Evolutionary conservation across 495 filamentous ascomycete genomes (phyloP), one percentile per base, ranked within the genome.

Genomic region (Trichoderma orchidacearum): DNA sequence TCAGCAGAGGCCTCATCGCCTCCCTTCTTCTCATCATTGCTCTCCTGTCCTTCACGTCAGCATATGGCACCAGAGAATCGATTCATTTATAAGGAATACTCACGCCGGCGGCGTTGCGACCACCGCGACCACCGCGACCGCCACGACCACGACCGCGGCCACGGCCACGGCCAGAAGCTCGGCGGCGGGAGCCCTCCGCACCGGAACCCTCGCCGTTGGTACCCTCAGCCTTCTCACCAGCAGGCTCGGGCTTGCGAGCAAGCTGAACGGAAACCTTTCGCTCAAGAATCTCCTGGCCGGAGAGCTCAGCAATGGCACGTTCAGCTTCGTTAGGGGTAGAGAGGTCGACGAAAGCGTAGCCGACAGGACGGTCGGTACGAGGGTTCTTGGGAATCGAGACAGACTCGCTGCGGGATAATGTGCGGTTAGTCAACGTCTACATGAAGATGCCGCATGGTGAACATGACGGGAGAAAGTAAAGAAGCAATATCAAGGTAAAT

Each of bases 241-340:
- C 80, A 48, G 87, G 77, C 75, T 96, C 92, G 38, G 93, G 93
- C 82, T 96, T 96, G 72, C 91, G 91, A 63, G 93, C 93, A 59
- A 95, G 85, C 78, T 99, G 93, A 55, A 99, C 94, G 6, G 91
- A 96, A 62, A 99, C 93, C 84, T 96, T 96, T 69, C 93, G 90
- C 69, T 95, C 87, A 36, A 96, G 82, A 64, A 99, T 90, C 73
- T 92, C 89, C 75, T 96, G 91, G 66, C 93, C 91, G 59, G 92
- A 96, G 51, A 99, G 86, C 70, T 93, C 87, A 63, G 78, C 77
- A 64, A 99, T 96, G 63, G 93, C 93, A 68, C 89, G 86, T 70
- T 95, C 87, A 56, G 93, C 93, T 75, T 99, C 94, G 58, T 80
- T 80, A 41, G 94, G 89, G 54, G 92, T 96, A 48, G 87, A 91